Conservation (phyloP, 1,284 basidiomycete species). For the Veloboletus limbatus region DNA sequence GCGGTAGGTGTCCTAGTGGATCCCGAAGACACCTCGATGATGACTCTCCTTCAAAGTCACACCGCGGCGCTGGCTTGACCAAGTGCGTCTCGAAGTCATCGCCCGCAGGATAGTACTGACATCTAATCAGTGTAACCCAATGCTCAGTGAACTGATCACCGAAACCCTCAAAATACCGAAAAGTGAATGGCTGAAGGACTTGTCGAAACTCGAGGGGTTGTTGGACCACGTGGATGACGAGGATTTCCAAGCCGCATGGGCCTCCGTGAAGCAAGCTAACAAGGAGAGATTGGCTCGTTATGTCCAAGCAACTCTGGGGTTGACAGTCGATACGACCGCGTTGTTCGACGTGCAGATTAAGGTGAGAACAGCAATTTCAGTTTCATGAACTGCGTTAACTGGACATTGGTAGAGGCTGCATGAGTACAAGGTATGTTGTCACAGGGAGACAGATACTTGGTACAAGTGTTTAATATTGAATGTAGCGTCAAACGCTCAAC, state of each 20-base stretch:
- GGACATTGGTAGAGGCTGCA: conserved; percentile 57
- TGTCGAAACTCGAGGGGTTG: conserved; percentile 67
- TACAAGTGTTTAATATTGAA: not conserved
- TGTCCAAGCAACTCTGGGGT: conserved; percentile 72
- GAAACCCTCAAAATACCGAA: conserved; percentile 76
- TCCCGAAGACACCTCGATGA: conserved; percentile 10
- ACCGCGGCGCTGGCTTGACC: conserved; percentile 86
- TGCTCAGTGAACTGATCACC: conserved; percentile 79
- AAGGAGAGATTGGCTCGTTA: conserved; percentile 81
- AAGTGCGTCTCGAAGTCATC: conserved; percentile 35
- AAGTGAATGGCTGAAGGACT: conserved; percentile 76
- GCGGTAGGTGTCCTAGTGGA: conserved; percentile 53
- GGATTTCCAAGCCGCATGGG: conserved; percentile 76
- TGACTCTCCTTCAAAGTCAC: conserved; percentile 49
- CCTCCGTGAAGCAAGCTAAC: conserved; percentile 81
- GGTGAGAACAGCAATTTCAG: conserved; percentile 37
- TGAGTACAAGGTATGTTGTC: conserved; percentile 72
- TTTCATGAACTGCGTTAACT: not conserved
- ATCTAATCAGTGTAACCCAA: conserved; percentile 73
- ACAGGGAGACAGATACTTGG: not conserved
- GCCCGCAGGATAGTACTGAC: conserved; percentile 7
- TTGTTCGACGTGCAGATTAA: conserved; percentile 94
- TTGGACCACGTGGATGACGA: conserved; percentile 68
- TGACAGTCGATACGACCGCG: conserved; percentile 72
- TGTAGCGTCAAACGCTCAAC: conserved; percentile 78